These are phyloP conservation scores for Candida sanyaensis DNA, from an alignment of 1,139 yeast species.

Conservation along the genomic window DNA sequence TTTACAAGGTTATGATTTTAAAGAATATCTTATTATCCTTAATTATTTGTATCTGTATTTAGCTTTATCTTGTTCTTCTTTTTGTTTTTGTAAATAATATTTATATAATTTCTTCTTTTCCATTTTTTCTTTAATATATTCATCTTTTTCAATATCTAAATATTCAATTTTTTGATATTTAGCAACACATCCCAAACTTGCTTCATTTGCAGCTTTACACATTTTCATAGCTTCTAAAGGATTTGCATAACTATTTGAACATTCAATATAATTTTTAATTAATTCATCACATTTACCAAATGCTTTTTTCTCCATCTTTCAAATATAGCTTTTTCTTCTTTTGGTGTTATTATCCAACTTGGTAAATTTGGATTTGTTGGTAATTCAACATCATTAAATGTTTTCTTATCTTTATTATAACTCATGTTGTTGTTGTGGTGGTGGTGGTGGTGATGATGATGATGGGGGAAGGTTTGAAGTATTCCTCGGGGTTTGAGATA, in stretches of 20 bases:
- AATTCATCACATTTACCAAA: constrained; percentile 70
- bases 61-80: background rate
- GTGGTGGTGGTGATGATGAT: too few species aligned
- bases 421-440: constrained; percentile 15
- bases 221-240: constrained; percentile 67
- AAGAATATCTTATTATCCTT: background rate
- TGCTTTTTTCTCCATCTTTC: constrained; percentile 77
- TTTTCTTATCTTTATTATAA: constrained; percentile 24
- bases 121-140: constrained; percentile 57
- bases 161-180: constrained; percentile 65
- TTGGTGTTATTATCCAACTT: constrained; percentile 82
- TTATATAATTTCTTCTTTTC: constrained; percentile 28
- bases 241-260: constrained; percentile 38
- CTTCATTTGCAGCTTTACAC: constrained; percentile 36
- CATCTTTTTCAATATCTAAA: constrained; percentile 71
- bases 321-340: constrained; percentile 80
- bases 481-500: background rate
- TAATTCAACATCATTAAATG: constrained; percentile 41
- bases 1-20: background rate
- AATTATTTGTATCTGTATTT: background rate
- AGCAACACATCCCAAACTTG: constrained; percentile 57
- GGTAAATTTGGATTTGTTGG: constrained; percentile 59
- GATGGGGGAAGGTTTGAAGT: background rate
- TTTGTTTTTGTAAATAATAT: constrained; percentile 8
- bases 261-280: constrained; percentile 51